Percentiles rank a stretch among this genome's conserved stretches.
Evolutionary conservation across 2,329 filamentous ascomycete genomes (phyloP).

Genomic region (Penicillium sp.): DNA sequence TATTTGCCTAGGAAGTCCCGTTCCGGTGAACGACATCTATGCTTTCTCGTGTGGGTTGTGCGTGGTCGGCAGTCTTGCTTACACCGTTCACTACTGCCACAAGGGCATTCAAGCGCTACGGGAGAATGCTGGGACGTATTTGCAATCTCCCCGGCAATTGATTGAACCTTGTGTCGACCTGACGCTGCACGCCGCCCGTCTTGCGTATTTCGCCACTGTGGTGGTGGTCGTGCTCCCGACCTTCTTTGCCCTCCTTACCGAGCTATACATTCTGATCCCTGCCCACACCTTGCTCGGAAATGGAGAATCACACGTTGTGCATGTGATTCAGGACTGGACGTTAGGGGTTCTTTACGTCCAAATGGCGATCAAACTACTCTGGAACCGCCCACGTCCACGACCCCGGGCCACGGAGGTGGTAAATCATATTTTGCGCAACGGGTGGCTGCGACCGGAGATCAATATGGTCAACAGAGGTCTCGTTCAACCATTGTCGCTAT

Average conservation of each 20-base stretch:
- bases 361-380: constrained; percentile 72
- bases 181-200: constrained; percentile 46
- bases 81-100: constrained; percentile 59
- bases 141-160: constrained; percentile 37
- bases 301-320: constrained; percentile 56
- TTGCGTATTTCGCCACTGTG: constrained; percentile 76
- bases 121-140: constrained; percentile 29
- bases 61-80: constrained; percentile 70
- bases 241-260: constrained; percentile 76
- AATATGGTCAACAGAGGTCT: constrained; percentile 81
- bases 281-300: constrained; percentile 73
- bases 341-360: constrained; percentile 89
- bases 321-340: constrained; percentile 92
- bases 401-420: constrained; percentile 76
- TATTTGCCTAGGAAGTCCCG: constrained; percentile 69
- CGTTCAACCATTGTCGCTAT: constrained; percentile 71
- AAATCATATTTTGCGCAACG: constrained; percentile 71
- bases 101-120: constrained; percentile 27
- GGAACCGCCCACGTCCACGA: constrained; percentile 67
- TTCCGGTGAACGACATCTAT: constrained; percentile 91
- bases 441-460: constrained; percentile 79
- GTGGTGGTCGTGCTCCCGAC: constrained; percentile 81
- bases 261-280: constrained; percentile 87
- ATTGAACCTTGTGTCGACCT: constrained; percentile 22
- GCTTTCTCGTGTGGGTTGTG: constrained; percentile 92